These are phyloP conservation scores for Microbotryum silenes-acaulis DNA, from an alignment of 1,284 basidiomycete species.

Conservation along the genomic window DNA sequence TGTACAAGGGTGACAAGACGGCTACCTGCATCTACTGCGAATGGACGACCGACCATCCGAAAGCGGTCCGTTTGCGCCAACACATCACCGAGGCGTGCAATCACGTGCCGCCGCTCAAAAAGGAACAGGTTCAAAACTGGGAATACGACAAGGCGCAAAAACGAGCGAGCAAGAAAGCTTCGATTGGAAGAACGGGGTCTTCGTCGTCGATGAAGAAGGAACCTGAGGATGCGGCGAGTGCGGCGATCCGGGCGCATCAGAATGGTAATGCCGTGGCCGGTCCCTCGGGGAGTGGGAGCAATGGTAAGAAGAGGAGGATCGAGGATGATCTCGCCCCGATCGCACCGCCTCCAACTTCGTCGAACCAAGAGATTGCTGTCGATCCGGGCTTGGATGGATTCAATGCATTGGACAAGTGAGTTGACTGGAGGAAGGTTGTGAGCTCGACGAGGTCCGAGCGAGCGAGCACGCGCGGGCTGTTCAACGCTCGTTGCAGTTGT, in stretches of 20 bases:
- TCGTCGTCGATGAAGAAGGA: constrained; percentile 12
- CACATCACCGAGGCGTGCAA: constrained; percentile 31
- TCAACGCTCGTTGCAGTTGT: no score
- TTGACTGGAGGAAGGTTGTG: no score
- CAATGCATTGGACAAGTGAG: no score
- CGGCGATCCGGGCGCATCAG: not conserved
- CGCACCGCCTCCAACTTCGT: no score
- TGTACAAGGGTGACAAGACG: constrained; percentile 26
- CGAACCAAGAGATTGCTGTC: no score
- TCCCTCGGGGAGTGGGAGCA: not conserved
- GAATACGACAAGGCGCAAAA: constrained; percentile 20
- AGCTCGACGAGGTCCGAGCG: no score
- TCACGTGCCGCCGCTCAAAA: constrained; percentile 19
- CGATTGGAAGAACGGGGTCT: not conserved
- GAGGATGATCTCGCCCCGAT: no score
- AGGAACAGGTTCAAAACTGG: constrained; percentile 5
- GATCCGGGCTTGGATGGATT: no score
- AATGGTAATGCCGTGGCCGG: not conserved
- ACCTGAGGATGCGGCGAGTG: not conserved
- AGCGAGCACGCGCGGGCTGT: no score
- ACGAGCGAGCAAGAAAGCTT: not conserved
- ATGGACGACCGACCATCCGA: constrained; percentile 37
- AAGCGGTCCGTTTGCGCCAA: constrained; percentile 37
- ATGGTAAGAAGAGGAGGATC: not conserved
- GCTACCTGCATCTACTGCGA: constrained; percentile 32